Base-by-base conservation (phyloP, 2,329 filamentous ascomycete genomes). In the Neofusicoccum laricinum region DNA sequence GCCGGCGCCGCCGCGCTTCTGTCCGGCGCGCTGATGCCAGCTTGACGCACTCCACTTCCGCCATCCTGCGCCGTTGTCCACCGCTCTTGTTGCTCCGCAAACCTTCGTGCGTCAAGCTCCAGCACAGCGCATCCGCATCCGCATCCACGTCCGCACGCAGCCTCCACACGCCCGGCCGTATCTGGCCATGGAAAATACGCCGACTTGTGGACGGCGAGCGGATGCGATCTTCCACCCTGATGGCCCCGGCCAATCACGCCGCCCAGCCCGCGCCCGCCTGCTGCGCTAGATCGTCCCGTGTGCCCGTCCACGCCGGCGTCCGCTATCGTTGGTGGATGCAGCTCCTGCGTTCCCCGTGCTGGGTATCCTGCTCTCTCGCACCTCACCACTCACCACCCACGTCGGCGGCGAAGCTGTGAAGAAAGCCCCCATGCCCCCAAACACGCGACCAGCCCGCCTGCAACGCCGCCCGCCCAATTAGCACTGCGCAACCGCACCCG, bases 171-270 rank as follows among this genome's bases (percentile, higher is more conserved):
- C 25, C 55, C 40, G 55, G 40, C 55, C 55, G 19, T 46, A 46
- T 59, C 43, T 43, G 53, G 55, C 55, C 40, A 32, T 17, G 25
- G n/a, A 46, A 59, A 59, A 59, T 21, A 48, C 55, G 55, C 55
- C 55, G 55, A 59, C 55, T 45, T 59, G 55, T 30, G 40, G 55
- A 59, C 46, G 17, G 55, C 55, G 15, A 46, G 55, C 55, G 43
- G 55, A 36, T 59, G 41, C 41, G 55, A 59, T 59, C 55, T 59
- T 36, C 48, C 55, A 59, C 55, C 55, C 41, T 59, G 55, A 46
- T 46, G 55, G 55, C 55, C 41, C 55, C 30, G n/a, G 41, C 55
- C 55, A 59, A 59, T 59, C 55, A 34, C 34, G 17, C 32, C 49
- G 25, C 25, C 55, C 32, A 38, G 49, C 34, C 41, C 41, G 41